phyloP scores from a whole-genome alignment of 1,139 yeast species.

The Trichomonascaceae sp. region DNA sequence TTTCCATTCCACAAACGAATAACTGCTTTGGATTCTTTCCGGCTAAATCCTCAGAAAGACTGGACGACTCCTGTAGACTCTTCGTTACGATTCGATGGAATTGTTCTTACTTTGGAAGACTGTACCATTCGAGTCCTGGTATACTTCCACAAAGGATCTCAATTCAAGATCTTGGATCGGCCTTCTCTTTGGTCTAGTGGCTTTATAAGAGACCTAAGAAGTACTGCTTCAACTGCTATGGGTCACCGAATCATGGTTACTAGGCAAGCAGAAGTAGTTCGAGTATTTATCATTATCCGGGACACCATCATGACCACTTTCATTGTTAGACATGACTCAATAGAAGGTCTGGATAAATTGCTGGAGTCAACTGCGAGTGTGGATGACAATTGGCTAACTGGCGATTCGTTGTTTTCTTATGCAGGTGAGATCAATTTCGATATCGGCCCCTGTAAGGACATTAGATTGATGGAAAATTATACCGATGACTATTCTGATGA shows the following conservation, averaged over 20 bases:
- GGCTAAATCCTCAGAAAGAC: background rate
- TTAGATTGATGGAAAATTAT: background rate
- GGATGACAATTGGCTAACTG: background rate
- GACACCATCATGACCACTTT: background rate
- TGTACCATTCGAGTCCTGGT: slow-evolving; percentile 2
- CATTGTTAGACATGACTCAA: background rate
- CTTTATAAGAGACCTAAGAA: background rate
- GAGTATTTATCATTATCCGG: background rate
- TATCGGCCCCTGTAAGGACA: background rate
- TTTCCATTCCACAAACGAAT: background rate
- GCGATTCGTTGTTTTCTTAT: background rate
- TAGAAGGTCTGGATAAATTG: background rate
- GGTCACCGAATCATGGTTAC: background rate
- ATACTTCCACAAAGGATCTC: background rate
- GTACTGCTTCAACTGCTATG: background rate
- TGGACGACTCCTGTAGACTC: background rate
- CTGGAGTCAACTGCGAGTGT: background rate
- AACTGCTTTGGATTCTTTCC: background rate
- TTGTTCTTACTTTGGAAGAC: slow-evolving; percentile 2
- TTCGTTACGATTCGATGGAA: background rate
- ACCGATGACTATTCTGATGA: background rate
- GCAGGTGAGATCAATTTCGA: background rate
- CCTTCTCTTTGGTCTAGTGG: background rate
- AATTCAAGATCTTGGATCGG: background rate
- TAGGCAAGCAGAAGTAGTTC: background rate